Conservation (phyloP, 805 yeast genomes). For the Candida silvicultrix region DNA sequence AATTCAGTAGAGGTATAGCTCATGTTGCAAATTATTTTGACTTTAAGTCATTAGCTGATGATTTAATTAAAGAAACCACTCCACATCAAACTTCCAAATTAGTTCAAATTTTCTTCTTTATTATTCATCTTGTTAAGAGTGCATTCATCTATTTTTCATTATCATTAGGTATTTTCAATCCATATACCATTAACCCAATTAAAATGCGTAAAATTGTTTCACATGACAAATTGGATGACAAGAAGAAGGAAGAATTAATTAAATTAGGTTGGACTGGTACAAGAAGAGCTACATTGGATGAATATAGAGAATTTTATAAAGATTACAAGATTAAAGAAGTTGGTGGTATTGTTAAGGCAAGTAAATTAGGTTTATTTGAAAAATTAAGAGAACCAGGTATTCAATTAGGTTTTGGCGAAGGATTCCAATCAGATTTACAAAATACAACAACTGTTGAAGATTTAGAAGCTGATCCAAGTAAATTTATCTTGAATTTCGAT, state of each 20-base stretch:
- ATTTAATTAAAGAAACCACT: slow-evolving; percentile 43
- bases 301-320: slow-evolving; percentile 66
- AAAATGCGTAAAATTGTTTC: slow-evolving; percentile 25
- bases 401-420: slow-evolving; percentile 71
- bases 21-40: slow-evolving; percentile 30
- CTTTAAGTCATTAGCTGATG: slow-evolving; percentile 34
- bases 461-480: slow-evolving; percentile 31
- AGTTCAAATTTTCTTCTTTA: slow-evolving; percentile 65
- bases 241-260: slow-evolving; percentile 38
- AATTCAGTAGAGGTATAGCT: slow-evolving; percentile 30
- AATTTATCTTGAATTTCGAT: slow-evolving; percentile 50
- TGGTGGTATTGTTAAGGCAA: slow-evolving; percentile 77
- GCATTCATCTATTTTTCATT: slow-evolving; percentile 48
- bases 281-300: slow-evolving; percentile 62
- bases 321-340: slow-evolving; percentile 52
- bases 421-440: slow-evolving; percentile 51
- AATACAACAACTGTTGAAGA: slow-evolving; percentile 33
- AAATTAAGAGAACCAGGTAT: slow-evolving; percentile 54
- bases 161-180: slow-evolving; percentile 74
- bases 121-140: slow-evolving; percentile 63
- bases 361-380: slow-evolving; percentile 62
- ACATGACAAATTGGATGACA: slow-evolving; percentile 27
- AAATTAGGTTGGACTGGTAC: slow-evolving; percentile 94
- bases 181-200: slow-evolving; percentile 44
- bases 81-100: slow-evolving; percentile 29